Evolutionary conservation across 352 stramenopile genomes (phyloP), one percentile per base, ranked within the genome.

Genomic region (Achlya hypogyna): DNA sequence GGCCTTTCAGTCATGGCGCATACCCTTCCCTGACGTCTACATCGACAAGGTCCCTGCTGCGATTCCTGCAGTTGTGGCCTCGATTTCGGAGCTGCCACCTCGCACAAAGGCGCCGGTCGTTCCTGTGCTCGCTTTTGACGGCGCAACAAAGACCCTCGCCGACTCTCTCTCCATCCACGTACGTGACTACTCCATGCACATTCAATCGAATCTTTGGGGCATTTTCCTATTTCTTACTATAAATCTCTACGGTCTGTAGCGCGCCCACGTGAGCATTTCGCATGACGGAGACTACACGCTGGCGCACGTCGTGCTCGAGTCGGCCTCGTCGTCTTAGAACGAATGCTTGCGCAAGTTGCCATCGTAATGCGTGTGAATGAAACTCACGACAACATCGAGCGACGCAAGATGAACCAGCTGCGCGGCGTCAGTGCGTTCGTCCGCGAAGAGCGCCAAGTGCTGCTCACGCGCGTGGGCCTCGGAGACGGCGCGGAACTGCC

Each of bases 211-310:
- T 35, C 1, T 63, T 59, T 16, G 69, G 9, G 2, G 16, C 14
- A 51, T 53, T 45, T 8, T 67, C 20, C 9, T 28, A 22, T 32
- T 42, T 43, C 14, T 22, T 28, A 31, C n/a, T 53, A 22, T 51
- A 45, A n/a, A 31, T 75, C 27, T 3, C 67, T 32, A 8, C 56
- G 47, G 25, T n/a, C n/a, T n/a, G n/a, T 64, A 91, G 79, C 78
- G 81, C 0, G 53, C 80, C 12, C 77, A 83, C 47, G 82, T 92
- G 29, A 91, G 83, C 43, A 73, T 94, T 31, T 91, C 83, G 10
- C 86, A 94, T 49, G 86, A 94, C 62, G 74, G 79, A n/a, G 78
- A 92, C 70, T 91, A 91, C 71, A 84, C 86, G 12, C 63, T 91
- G 34, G 86, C 86, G 5, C 87, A 88, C 53, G 86, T 94, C 45